Evolutionary conservation across 352 stramenopile species (phyloP).

Genomic region (Pythium oligandrum): DNA sequence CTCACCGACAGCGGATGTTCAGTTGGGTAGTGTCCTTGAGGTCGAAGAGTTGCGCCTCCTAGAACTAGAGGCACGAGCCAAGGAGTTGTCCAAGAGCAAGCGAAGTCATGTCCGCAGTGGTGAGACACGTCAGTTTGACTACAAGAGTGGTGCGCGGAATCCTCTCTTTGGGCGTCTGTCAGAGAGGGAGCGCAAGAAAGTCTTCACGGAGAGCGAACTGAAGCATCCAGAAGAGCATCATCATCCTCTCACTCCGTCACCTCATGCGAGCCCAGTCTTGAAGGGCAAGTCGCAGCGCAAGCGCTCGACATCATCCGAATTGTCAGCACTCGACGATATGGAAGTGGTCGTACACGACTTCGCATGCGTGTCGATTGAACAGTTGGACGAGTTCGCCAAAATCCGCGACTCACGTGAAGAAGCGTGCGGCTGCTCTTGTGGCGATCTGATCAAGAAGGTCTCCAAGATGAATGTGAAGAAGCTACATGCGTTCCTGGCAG

Average conservation of each 20-base stretch:
- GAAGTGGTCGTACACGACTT: constrained; percentile 40
- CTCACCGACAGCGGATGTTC: constrained; percentile 46
- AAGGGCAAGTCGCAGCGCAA: constrained; percentile 9
- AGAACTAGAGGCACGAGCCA: constrained; percentile 47
- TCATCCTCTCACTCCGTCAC: too few relatives aligned
- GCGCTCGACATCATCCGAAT: constrained; percentile 8
- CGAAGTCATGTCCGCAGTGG: constrained; percentile 45
- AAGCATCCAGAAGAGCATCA: constrained; percentile 10
- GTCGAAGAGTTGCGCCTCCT: constrained; percentile 49
- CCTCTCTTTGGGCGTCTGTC: constrained; percentile 71
- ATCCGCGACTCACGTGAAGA: constrained; percentile 79
- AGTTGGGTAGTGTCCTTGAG: constrained; percentile 66
- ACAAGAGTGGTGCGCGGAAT: constrained; percentile 62
- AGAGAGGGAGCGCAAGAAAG: constrained; percentile 61
- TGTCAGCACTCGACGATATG: neutral
- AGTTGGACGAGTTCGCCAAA: constrained; percentile 76
- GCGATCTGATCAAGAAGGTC: constrained; percentile 79
- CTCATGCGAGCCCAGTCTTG: neutral
- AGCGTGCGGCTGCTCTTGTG: constrained; percentile 73
- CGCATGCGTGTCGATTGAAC: constrained; percentile 72
- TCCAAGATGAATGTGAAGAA: constrained; percentile 84
- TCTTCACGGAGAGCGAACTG: constrained; percentile 47
- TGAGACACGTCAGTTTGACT: constrained; percentile 82
- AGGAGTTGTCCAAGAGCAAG: constrained; percentile 61
- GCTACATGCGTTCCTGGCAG: constrained; percentile 58